A percentile compares a stretch with the other conserved stretches of the same genome.
Conservation (phyloP, 2,329 filamentous ascomycete genomes). For the Paecilomyces sp. region DNA sequence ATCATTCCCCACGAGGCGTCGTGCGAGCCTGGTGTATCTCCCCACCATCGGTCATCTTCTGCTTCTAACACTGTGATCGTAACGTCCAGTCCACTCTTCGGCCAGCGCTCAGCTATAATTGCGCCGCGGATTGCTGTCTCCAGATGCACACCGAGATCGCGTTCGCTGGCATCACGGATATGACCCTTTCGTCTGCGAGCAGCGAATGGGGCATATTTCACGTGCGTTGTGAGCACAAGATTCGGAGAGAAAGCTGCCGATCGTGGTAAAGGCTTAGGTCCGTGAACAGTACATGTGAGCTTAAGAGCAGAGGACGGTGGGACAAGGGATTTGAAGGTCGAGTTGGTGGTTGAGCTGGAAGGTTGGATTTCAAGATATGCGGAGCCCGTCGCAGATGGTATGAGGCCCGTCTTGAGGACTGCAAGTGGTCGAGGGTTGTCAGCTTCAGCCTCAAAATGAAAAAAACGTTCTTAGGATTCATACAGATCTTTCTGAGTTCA, state of each 20-base stretch:
- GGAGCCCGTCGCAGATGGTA: conserved; percentile 87
- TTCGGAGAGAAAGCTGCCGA: conserved; percentile 89
- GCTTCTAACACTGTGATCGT: conserved; percentile 89
- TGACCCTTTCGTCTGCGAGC: conserved; percentile 76
- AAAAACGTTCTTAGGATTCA: conserved; percentile 26
- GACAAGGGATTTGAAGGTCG: conserved; percentile 41
- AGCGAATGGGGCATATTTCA: conserved; percentile 96
- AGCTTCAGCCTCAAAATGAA: conserved; percentile 4
- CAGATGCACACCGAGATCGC: conserved; percentile 83
- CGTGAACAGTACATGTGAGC: conserved; percentile 87
- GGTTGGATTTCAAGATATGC: conserved; percentile 57
- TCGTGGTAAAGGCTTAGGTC: conserved; percentile 80
- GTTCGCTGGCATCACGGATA: conserved; percentile 74
- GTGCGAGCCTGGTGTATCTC: conserved; percentile 41
- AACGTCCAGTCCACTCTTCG: conserved; percentile 96
- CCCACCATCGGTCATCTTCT: conserved; percentile 71
- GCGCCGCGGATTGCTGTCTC: conserved; percentile 85
- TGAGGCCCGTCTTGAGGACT: conserved; percentile 88
- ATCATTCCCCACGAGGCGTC: conserved; percentile 77
- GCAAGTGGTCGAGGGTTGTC: conserved; percentile 10
- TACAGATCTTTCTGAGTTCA: conserved; percentile 80
- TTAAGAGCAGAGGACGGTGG: conserved; percentile 65
- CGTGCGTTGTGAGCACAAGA: conserved; percentile 81
- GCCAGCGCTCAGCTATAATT: conserved; percentile 90
- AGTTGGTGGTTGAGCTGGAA: conserved; percentile 40